Evolutionary conservation across 768 basidiomycete genomes (phyloP), one percentile per base, ranked within the genome.

Genomic region (Boletus tomentosulus): DNA sequence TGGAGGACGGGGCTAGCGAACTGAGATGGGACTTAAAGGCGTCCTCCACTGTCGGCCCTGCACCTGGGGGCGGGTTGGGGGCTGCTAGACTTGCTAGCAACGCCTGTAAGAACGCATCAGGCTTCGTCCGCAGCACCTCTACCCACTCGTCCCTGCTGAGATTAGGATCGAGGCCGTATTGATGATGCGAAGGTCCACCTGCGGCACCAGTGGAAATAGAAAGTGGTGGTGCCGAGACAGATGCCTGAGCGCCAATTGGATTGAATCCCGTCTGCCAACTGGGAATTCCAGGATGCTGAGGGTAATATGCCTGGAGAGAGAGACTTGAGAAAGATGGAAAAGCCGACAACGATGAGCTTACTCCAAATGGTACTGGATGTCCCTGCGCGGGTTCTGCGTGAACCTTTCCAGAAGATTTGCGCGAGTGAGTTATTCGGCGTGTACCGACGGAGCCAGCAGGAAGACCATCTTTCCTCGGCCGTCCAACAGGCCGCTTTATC

Each of bases 401-500:
- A 13, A 34, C 41, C 57, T 69, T 57, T 67, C 71, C 48, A 63
- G 74, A 27, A 64, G 70, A 66, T 57, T 78, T 76, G 46, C 74
- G 65, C 13, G 74, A 71, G 25, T 79, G 73, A 37, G 73, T 57
- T 5, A 75, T 64, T n/a, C 79, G 66, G 22, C 74, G 68, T 31
- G 77, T 70, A 13, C 69, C 75, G 6, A 86, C 81, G 10, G 86
- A 85, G 12, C 89, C 89, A 30, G 89, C 85, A 38, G 89, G 89
- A 35, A 88, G 78, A 0, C 89, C 89, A 60, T 91, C 89, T 68
- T 91, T 89, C 60, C 89, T 73, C 3, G 89, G 89, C 13, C 89
- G 76, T 1, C 89, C 89, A 2, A 91, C 89, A 15, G 89, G 89
- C 43, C 89, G 76, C 67, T 89, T 90, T 50, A 82, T 70, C 69